These are phyloP conservation scores for Haplosporangium gracile DNA, from an alignment of 192 early-diverging fungal species.

Conservation along the genomic window DNA sequence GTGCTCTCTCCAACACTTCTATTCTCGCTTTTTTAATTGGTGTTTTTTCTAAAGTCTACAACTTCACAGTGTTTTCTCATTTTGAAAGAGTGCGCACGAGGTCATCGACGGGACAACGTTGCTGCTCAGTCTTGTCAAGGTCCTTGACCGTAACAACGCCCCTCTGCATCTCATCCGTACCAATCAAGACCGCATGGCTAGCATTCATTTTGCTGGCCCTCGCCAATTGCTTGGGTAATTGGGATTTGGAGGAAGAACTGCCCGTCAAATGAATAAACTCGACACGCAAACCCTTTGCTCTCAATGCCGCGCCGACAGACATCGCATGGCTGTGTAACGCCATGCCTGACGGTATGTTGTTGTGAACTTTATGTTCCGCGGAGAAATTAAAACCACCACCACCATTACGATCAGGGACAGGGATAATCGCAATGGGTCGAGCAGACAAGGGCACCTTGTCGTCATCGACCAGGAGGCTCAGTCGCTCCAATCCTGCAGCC, in stretches of 20 bases:
- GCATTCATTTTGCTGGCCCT: slow-evolving; percentile 52
- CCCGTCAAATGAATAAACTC: slow-evolving; percentile 35
- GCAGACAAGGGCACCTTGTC: neutral
- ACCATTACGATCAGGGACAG: slow-evolving; percentile 30
- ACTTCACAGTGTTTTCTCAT: neutral
- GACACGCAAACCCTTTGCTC: slow-evolving; percentile 24
- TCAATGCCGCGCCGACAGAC: slow-evolving; percentile 1
- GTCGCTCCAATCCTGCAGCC: slow-evolving; percentile 76
- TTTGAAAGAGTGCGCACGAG: neutral
- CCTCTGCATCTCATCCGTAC: slow-evolving; percentile 43
- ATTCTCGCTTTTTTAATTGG: neutral
- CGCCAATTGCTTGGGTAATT: slow-evolving; percentile 36
- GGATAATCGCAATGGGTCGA: slow-evolving; percentile 46
- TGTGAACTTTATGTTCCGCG: neutral
- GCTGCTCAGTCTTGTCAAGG: slow-evolving; percentile 42
- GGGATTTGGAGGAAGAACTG: slow-evolving; percentile 19
- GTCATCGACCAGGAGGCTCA: slow-evolving; percentile 61
- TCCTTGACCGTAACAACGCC: slow-evolving; percentile 41
- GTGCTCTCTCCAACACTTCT: neutral
- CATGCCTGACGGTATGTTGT: neutral
- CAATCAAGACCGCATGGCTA: slow-evolving; percentile 52
- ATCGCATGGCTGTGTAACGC: slow-evolving; percentile 34
- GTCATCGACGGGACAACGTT: slow-evolving; percentile 25
- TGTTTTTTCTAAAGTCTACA: neutral
- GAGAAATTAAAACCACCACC: neutral